Conservation (phyloP, 2,329 filamentous ascomycete species). For the Blastomyces silverae region DNA sequence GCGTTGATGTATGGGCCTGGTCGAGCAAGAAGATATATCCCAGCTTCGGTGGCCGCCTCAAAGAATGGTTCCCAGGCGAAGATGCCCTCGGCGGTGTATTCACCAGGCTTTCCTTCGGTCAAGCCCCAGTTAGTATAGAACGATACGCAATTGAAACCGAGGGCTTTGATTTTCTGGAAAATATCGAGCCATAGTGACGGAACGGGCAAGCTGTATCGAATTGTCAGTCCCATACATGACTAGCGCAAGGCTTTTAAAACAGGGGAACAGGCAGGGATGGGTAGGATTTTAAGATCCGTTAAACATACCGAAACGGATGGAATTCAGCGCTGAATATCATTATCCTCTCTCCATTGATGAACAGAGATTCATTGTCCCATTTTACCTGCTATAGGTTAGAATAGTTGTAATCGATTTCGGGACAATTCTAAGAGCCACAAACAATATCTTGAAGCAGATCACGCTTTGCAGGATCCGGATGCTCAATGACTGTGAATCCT, state of each 20-base stretch:
- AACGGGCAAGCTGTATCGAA: slow-evolving; percentile 48
- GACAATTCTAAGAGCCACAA: slow-evolving; percentile 23
- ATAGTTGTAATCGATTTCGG: background rate
- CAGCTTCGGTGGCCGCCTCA: slow-evolving; percentile 63
- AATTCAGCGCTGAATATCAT: slow-evolving; percentile 69
- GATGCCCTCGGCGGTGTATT: slow-evolving; percentile 63
- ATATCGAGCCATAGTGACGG: slow-evolving; percentile 61
- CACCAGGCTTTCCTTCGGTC: slow-evolving; percentile 63
- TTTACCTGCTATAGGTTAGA: slow-evolving; percentile 44
- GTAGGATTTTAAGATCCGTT: too few relatives aligned
- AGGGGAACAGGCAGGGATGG: background rate
- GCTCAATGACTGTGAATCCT: slow-evolving; percentile 42
- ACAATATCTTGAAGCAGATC: slow-evolving; percentile 52
- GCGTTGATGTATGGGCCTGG: slow-evolving; percentile 74
- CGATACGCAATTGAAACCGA: slow-evolving; percentile 72
- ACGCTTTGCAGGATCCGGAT: slow-evolving; percentile 38
- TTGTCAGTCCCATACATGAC: slow-evolving; percentile 15
- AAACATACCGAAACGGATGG: slow-evolving; percentile 55
- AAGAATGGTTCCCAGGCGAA: slow-evolving; percentile 71
- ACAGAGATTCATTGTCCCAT: slow-evolving; percentile 66
- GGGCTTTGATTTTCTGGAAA: slow-evolving; percentile 73
- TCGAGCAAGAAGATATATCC: slow-evolving; percentile 67
- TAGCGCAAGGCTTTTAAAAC: background rate
- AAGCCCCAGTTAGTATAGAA: slow-evolving; percentile 77
- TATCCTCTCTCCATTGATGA: slow-evolving; percentile 61